Base-by-base conservation (phyloP, 1,284 basidiomycete genomes). In the Malassezia yamatoensis region DNA sequence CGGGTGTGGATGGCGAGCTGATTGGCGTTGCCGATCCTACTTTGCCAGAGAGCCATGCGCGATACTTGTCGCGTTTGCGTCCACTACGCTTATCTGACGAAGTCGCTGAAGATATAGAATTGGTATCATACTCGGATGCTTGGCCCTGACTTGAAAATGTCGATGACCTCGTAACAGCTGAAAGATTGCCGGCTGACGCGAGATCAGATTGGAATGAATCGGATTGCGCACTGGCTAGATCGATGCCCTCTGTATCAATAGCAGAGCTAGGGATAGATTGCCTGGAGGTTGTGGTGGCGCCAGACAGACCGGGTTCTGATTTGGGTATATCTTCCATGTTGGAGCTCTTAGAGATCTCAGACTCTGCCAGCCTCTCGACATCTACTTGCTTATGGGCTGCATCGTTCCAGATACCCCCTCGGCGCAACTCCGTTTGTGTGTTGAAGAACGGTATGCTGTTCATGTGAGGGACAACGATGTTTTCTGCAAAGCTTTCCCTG, bases 361-460 rank as follows among this genome's bases (percentile, higher is more conserved):
- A 29, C 24, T 29, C 24, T 29, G 24, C 24, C 24, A 29, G 7
- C 4, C 24, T 29, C 24, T 29, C 24, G 24, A 29, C 24, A 29
- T 29, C 24, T 29, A 29, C 24, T 29, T 29, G 24, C 7, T 29
- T 29, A 29, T 29, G 24, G 24, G 24, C 24, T 29, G 24, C 24
- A 29, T 89, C 87, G 13, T 83, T 81, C 81, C 87, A 96, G 62
- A 98, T 87, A 2, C 90, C 93, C 47, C 91, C 93, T 41, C 93
- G 84, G 58, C 83, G 81, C n/a, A 15, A 18, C n/a, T 51, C 49
- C 12, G 35, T 70, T 0, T 76, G 73, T 40, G 86, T 91, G 74
- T 93, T 86, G 74, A 94, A 96, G 81, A 91, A 96, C 3, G 90
- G 81, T 56, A 96, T 85, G 69, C 96, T 93, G 75, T 98, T 93